Evolutionary conservation across 805 yeast genomes (phyloP), one percentile per base, ranked within the genome.

Genomic region (Myxozyma geophila): DNA sequence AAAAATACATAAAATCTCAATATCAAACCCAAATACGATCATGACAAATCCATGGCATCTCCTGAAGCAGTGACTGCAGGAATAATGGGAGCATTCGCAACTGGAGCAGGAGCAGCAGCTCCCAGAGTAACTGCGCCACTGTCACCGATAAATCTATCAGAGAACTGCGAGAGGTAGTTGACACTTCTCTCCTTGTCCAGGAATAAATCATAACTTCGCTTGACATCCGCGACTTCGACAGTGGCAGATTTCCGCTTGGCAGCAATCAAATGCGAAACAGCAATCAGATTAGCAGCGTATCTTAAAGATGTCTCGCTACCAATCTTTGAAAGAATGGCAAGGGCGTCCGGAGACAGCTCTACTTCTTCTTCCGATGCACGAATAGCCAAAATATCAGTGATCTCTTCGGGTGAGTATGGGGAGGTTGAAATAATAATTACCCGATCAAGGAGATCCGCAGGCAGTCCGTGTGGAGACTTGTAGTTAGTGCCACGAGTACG

Each of bases 391-490:
- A 95, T 95, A 55, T 92, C 86, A 73, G 88, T 84, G 73, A 93
- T 88, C 77, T 95, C 99, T 64, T 90, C 92, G 63, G 84, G 85
- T 63, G 82, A 80, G 79, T 95, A 95, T 52, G 85, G 80, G 17
- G 84, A 77, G 1, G 99, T 96, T 73, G 95, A 92, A 68, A 95
- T 91, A 67, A 95, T 95, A 70, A 95, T 88, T 41, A 96, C 85
- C 76, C 99, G 85, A 78, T 95, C 99, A 71, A 95, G 86, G 72
- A 95, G 81, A 80, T 95, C 99, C 64, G 89, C 82, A 49, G 99
- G 99, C 63, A 95, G 81, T n/a, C 99, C 99, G 76, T 95, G 99
- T 23, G 99, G 97, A 1, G 97, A 88, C 77, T 87, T 89, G 79
- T 91, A 91, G 74, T 85, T 87, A 37, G 98, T 90, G 58, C 99